A percentile compares a stretch with the other conserved stretches of the same genome.
Conservation (phyloP, 2,329 filamentous ascomycete species). For the Fusarium nurragi region DNA sequence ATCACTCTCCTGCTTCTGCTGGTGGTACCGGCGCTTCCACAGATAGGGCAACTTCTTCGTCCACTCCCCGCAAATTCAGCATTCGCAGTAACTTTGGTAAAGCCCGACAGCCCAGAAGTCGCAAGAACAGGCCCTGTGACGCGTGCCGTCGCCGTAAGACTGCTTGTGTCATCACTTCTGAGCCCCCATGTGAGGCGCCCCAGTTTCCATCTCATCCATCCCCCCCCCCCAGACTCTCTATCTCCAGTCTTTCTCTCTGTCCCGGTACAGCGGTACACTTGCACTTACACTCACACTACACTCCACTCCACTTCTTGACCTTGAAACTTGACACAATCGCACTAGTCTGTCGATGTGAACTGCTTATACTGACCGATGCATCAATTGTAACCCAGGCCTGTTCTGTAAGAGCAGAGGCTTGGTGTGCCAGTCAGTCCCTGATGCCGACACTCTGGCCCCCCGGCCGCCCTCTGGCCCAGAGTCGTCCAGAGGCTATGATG, state of each 20-base stretch:
- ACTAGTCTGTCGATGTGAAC: neutral
- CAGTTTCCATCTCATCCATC: neutral
- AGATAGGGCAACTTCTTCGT: conserved; percentile 17
- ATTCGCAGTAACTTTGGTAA: conserved; percentile 55
- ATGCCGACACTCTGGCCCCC: conserved; percentile 17
- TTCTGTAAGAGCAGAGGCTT: conserved; percentile 50
- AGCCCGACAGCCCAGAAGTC: conserved; percentile 53
- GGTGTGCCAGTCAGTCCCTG: conserved; percentile 47
- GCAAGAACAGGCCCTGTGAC: conserved; percentile 59
- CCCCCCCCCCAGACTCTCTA: neutral
- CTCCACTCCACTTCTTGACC: neutral
- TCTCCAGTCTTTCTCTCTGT: neutral
- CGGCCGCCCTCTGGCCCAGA: conserved; percentile 11
- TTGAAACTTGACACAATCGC: conserved; percentile 6
- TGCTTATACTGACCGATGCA: conserved; percentile 16
- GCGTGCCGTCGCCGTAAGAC: conserved; percentile 57
- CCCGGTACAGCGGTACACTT: neutral
- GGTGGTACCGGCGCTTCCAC: neutral
- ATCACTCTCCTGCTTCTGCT: conserved; percentile 6
- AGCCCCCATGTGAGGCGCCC: conserved; percentile 54
- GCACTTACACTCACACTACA: neutral
- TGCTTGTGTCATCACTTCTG: conserved; percentile 56
- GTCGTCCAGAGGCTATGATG: neutral
- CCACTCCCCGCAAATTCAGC: conserved; percentile 50
- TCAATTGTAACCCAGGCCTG: conserved; percentile 39